Evolutionary conservation across 176 grass and related monocot species (phyloP), one percentile per base, ranked within the genome.

Genomic region (Zoysia japonica): DNA sequence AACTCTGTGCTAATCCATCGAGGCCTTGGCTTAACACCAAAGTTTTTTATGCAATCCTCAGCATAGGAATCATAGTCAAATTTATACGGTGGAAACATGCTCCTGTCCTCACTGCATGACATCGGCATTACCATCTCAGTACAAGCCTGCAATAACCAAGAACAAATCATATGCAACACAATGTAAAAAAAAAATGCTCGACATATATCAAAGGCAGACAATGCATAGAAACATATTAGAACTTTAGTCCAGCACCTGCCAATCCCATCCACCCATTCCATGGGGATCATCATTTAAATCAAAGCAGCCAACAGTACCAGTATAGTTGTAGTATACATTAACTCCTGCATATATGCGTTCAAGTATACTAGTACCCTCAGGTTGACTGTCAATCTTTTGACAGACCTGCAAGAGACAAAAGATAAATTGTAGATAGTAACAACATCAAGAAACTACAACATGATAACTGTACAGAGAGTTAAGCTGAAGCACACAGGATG

Each of bases 71-170:
- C 46, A 81, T 86, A 92, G 81, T 90, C 77, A 42, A 94, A 97
- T 88, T 94, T 78, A 81, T 83, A 85, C 28, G 85, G 67, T 74
- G 83, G 85, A 90, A 92, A 97, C 94, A 94, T 97, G 71, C 94
- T 97, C 72, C 76, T 80, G 12, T 65, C 61, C 85, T 91, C 65
- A 86, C 85, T 92, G 48, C 51, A 94, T 47, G 91, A 86, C 89
- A 94, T 88, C 8, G 95, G 95, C 95, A 97, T 94, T 45, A 97
- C 89, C 91, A 97, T 97, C 89, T 97, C 95, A n/a, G 95, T 97
- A 59, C 95, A 97, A 17, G 95, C 95, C 95, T 97, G 85, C 77
- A 49, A 51, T 69, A 83, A 84, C 17, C 55, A 91, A 51, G 39
- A 82, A 79, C 8, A 1, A 37, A 75, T 7, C 19, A 85, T 59